Conservation (phyloP, 345 rosid genomes). For the Litchi chinensis region DNA sequence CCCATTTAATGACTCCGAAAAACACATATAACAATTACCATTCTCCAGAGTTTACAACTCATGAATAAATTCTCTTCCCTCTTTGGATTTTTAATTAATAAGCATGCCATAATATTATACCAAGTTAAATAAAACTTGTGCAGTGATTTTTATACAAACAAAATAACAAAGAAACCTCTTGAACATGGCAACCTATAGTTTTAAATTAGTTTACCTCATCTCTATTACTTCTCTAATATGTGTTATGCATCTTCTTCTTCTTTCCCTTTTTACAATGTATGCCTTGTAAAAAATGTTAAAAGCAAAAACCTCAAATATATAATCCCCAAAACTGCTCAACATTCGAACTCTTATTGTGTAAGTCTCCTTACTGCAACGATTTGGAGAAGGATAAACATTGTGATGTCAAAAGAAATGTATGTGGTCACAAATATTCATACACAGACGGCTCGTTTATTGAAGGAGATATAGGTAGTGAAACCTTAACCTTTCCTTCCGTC, state of each 20-base stretch:
- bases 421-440: conserved; percentile 50
- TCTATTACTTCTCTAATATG: neutral
- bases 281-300: conserved; percentile 59
- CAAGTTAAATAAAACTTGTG: too few relatives aligned
- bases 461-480: conserved; percentile 53
- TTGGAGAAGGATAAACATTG: conserved; percentile 28
- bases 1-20: too few relatives aligned
- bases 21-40: too few relatives aligned
- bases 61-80: too few relatives aligned
- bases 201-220: neutral
- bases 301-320: conserved; percentile 46
- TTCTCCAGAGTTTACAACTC: too few relatives aligned
- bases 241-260: neutral
- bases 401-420: conserved; percentile 13
- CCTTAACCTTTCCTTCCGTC: conserved; percentile 25
- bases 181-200: neutral
- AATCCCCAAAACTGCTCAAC: conserved; percentile 52
- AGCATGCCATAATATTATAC: too few relatives aligned
- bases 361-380: conserved; percentile 32
- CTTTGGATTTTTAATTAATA: too few relatives aligned
- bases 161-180: neutral
- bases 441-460: conserved; percentile 42
- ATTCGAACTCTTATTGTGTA: conserved; percentile 36
- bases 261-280: conserved; percentile 42
- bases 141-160: too few relatives aligned